Evolutionary conservation across 2,329 filamentous ascomycete species (phyloP), one percentile per base, ranked within the genome.

Genomic region (Orbilia quercus): DNA sequence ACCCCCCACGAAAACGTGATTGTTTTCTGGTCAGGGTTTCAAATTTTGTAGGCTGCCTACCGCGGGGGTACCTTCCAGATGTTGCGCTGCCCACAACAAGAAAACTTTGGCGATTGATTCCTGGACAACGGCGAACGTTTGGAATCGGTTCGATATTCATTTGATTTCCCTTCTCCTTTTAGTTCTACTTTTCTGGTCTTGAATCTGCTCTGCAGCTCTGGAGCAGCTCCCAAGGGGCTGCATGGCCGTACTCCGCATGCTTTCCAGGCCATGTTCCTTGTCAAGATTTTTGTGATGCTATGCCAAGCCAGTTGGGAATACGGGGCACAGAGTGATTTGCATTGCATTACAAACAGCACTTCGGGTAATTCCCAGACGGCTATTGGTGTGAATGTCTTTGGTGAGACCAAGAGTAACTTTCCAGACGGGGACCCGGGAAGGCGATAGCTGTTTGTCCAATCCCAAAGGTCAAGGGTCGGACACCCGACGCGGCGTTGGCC

Each of bases 1-100:
- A 31, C 28, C 28, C 53, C 53, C 63, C 63, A 67, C 63, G 63
- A 57, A 53, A 67, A 58, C 51, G 63, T 66, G 60, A 64, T 48
- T 65, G 34, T 28, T 28, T 38, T 48, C 34, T 47, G 28, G 20
- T 18, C 16, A 31, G 5, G 31, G 22, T 4, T 4, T 53, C 12
- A 11, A 23, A 18, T 36, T 36, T 20, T 11, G 11, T 25, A 6
- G 7, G 18, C 45, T 22, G 20, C 45, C 25, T 22, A 22, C 6
- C 23, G 45, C 45, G 45, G 45, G 45, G 45, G 45, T 50, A 25
- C 7, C 22, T 4, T 31, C 36, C 36, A 12, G 31, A 34, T 12
- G 31, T 34, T 34, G 6, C 6, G 31, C 31, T 34, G 31, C 31
- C 31, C 31, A 34, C 12, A 6, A 34, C n/a, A n/a, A n/a, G n/a